Evolutionary conservation across 2,329 filamentous ascomycete species (phyloP), one percentile per base, ranked within the genome.

Genomic region (Coleophoma crateriformis): DNA sequence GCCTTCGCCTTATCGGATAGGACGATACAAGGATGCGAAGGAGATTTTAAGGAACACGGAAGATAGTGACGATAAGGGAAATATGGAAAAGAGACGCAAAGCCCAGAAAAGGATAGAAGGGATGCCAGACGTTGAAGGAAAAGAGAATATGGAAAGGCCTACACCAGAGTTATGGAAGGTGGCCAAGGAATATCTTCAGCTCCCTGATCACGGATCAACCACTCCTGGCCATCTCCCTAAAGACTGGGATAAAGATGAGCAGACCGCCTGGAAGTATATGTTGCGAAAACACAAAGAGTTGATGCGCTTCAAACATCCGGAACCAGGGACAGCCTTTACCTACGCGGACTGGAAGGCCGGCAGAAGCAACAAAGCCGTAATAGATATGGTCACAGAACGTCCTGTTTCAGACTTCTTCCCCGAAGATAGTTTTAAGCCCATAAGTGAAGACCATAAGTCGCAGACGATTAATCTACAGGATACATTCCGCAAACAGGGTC

Each of bases 401-500:
- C 27, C 27, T 10, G 27, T 27, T 7, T 27, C 27, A 27, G 8
- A 10, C 8, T 10, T 10, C 27, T 27, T 27, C 6, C 27, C 6
- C 8, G 27, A 27, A 27, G 7, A 7, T 4, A 19, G 19, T 3
- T 19, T 19, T 19, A 19, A 19, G 27, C 27, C 8, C 27, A 27
- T 27, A 27, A 27, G 27, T 7, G 27, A 27, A 27, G 27, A 10
- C n/a, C 41, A 41, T n/a, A n/a, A 34, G 12, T 3, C 13, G 8
- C 41, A 47, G 11, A 32, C 17, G 7, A 22, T 42, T 34, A 14
- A 3, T 33, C 20, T 35, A 1, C 13, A 32, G 33, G 41, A 49
- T 8, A 34, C 19, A 8, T 51, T 54, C 37, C 13, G 39, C 32
- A 39, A 49, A 7, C 15, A 41, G 22, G 74, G 75, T 3, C 58